A percentile compares a stretch with the other conserved stretches of the same genome.
phyloP scores from a whole-genome alignment of 2,329 filamentous ascomycete species.

The Teratosphaeria zuluensis region DNA sequence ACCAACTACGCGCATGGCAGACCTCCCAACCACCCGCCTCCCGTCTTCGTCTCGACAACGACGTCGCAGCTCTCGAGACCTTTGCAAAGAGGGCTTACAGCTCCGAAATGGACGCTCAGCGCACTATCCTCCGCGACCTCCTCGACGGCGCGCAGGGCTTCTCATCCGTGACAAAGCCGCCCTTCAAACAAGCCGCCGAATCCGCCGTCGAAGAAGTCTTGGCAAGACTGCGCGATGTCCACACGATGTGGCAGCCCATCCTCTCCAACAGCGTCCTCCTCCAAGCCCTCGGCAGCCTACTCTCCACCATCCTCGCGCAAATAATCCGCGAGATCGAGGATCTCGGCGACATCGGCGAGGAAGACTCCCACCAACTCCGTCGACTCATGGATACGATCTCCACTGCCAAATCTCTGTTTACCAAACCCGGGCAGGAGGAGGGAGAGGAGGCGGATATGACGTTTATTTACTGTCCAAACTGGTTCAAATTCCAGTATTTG shows the following conservation, averaged over 20 bases:
- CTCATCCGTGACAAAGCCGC: slow-evolving; percentile 47
- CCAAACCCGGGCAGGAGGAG: slow-evolving; percentile 25
- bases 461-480: slow-evolving; percentile 52
- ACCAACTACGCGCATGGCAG: slow-evolving; percentile 41
- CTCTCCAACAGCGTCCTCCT: slow-evolving; percentile 51
- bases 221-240: slow-evolving; percentile 47
- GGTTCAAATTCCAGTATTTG: slow-evolving; percentile 57
- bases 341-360: slow-evolving; percentile 53
- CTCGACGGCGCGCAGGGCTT: slow-evolving; percentile 56
- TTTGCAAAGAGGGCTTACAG: slow-evolving; percentile 54
- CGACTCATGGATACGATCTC: slow-evolving; percentile 47
- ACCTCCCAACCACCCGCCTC: slow-evolving; percentile 33
- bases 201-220: slow-evolving; percentile 49
- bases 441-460: slow-evolving; percentile 35
- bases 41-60: slow-evolving; percentile 40
- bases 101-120: slow-evolving; percentile 55
- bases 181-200: slow-evolving; percentile 51
- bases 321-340: slow-evolving; percentile 55
- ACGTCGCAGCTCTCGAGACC: slow-evolving; percentile 46
- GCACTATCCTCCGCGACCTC: slow-evolving; percentile 52
- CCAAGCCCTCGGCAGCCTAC: slow-evolving; percentile 51
- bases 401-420: slow-evolving; percentile 47
- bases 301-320: slow-evolving; percentile 48
- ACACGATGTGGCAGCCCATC: slow-evolving; percentile 47
- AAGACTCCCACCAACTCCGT: slow-evolving; percentile 51